phyloP scores from a whole-genome alignment of 2,329 filamentous ascomycete genomes.

The Diplodia mutila region DNA sequence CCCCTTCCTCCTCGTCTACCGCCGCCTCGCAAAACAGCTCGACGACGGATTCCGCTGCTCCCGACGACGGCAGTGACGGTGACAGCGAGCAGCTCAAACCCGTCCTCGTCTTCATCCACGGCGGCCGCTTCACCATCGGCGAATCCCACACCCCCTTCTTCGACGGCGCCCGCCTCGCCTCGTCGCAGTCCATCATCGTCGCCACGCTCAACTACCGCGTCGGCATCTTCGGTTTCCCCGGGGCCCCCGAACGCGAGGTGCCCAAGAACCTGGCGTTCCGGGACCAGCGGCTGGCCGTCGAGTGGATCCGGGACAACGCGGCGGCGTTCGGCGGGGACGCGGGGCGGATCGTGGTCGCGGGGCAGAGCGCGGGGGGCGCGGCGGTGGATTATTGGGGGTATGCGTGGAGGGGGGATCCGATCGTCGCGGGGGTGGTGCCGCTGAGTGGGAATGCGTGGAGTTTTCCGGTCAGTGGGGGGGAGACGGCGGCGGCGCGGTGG shows the following conservation, averaged over 20 bases:
- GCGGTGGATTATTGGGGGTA: slow-evolving; percentile 53
- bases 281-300: slow-evolving; percentile 44
- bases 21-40: too few relatives aligned
- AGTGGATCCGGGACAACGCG: slow-evolving; percentile 48
- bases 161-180: slow-evolving; percentile 28
- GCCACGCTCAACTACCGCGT: slow-evolving; percentile 37
- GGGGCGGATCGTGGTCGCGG: slow-evolving; percentile 46
- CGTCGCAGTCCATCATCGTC: slow-evolving; percentile 18
- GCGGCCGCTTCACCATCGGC: slow-evolving; percentile 25
- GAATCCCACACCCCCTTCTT: slow-evolving; percentile 18
- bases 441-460: slow-evolving; percentile 52
- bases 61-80: too few relatives aligned
- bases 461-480: slow-evolving; percentile 35
- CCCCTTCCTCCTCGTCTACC: too few relatives aligned
- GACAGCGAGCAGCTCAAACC: too few relatives aligned
- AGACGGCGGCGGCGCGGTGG: slow-evolving; percentile 35
- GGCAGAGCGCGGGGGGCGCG: slow-evolving; percentile 28
- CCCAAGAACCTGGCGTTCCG: slow-evolving; percentile 42
- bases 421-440: slow-evolving; percentile 53
- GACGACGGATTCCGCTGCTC: too few relatives aligned
- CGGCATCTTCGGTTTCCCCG: slow-evolving; percentile 44
- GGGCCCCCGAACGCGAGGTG: too few relatives aligned
- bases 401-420: slow-evolving; percentile 53
- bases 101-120: slow-evolving; percentile 30
- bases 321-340: slow-evolving; percentile 51